Conservation (phyloP, 768 basidiomycete genomes). For the Calocera cornea region DNA sequence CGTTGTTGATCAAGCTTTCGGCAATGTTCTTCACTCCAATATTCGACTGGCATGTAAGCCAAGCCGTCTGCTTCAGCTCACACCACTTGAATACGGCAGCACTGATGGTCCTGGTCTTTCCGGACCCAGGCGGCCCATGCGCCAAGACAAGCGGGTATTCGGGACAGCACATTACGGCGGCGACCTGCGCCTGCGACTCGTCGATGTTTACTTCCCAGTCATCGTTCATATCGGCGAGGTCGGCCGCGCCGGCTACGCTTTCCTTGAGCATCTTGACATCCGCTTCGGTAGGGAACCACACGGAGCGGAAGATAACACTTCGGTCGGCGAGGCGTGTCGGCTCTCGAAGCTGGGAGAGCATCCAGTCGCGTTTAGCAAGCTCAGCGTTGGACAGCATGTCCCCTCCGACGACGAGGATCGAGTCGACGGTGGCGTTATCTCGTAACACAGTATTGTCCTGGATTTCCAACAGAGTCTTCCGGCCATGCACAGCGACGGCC, state of each 20-base stretch:
- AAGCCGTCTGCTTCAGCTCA: slow-evolving; percentile 36
- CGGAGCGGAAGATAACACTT: slow-evolving; percentile 25
- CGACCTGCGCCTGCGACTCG: slow-evolving; percentile 28
- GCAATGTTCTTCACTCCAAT: slow-evolving; percentile 84
- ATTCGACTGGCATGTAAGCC: slow-evolving; percentile 76
- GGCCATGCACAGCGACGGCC: background rate
- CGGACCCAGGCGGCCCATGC: slow-evolving; percentile 32
- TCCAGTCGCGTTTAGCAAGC: slow-evolving; percentile 27
- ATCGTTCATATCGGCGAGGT: background rate
- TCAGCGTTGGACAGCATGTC: slow-evolving; percentile 31
- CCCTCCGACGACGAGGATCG: slow-evolving; percentile 32
- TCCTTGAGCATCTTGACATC: slow-evolving; percentile 8
- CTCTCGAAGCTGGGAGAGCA: slow-evolving; percentile 28
- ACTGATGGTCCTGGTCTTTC: slow-evolving; percentile 62
- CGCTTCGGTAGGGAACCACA: slow-evolving; percentile 30
- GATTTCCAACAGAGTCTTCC: background rate
- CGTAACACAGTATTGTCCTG: background rate
- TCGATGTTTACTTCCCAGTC: slow-evolving; percentile 21
- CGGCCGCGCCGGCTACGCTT: background rate
- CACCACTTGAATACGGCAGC: slow-evolving; percentile 30
- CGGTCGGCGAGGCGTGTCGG: slow-evolving; percentile 18
- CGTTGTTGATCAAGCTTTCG: slow-evolving; percentile 50
- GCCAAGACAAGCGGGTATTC: slow-evolving; percentile 24
- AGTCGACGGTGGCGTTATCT: background rate
- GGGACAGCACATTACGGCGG: slow-evolving; percentile 25